phyloP scores from a whole-genome alignment of 306 rosid genomes.

The Hippophae gyantsensis region DNA sequence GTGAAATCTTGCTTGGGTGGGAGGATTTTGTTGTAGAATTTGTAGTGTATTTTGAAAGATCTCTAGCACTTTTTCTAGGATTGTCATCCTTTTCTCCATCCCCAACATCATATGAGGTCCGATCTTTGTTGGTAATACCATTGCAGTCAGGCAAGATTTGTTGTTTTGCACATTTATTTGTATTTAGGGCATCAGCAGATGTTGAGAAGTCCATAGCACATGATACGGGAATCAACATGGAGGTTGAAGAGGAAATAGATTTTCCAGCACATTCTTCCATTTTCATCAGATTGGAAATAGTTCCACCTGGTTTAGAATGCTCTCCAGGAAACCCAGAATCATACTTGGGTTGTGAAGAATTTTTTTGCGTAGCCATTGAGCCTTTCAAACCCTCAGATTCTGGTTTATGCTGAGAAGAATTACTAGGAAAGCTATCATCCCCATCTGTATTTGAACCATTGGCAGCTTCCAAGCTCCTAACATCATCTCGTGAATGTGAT shows the following conservation, averaged over 20 bases:
- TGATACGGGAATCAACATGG: constrained; percentile 34
- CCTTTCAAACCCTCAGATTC: constrained; percentile 46
- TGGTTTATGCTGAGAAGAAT: constrained; percentile 35
- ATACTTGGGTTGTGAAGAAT: constrained; percentile 41
- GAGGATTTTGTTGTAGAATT: constrained; percentile 38
- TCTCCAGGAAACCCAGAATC: constrained; percentile 39
- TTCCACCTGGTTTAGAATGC: constrained; percentile 42
- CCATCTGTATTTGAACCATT: constrained; percentile 34
- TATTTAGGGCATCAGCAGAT: constrained; percentile 41
- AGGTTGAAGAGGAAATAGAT: constrained; percentile 37
- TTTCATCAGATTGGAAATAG: constrained; percentile 34
- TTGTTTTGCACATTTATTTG: constrained; percentile 36
- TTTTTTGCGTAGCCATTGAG: constrained; percentile 31
- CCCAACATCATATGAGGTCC: constrained; percentile 32
- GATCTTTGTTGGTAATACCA: constrained; percentile 42
- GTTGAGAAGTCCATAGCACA: constrained; percentile 28
- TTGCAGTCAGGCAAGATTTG: constrained; percentile 37
- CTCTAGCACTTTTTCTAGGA: constrained; percentile 50
- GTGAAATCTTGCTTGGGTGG: constrained; percentile 47
- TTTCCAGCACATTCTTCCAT: constrained; percentile 34
- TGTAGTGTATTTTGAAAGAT: constrained; percentile 45
- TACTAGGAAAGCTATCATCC: constrained; percentile 35
- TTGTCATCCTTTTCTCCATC: constrained; percentile 42
- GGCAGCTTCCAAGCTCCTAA: constrained; percentile 34
- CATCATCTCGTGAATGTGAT: constrained; percentile 30